phyloP scores from a whole-genome alignment of 1,284 basidiomycete species.

The Ceratobasidium sp. region DNA sequence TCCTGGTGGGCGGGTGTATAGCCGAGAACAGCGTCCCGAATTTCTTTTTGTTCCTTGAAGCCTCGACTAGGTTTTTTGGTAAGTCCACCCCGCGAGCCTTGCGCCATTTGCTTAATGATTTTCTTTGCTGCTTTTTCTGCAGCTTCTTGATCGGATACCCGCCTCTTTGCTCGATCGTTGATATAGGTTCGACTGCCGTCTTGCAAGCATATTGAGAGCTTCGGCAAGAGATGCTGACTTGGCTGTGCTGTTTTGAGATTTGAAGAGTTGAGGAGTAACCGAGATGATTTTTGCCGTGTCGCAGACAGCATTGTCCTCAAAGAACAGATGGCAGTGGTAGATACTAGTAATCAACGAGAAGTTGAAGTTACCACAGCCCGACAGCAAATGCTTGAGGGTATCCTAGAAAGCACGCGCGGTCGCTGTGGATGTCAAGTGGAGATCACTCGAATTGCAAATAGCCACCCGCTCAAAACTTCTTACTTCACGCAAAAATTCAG shows the following conservation, averaged over 20 bases:
- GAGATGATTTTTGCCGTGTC: not conserved
- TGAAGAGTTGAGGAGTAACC: not conserved
- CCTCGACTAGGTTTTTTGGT: conserved; percentile 22
- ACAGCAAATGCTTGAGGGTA: no score
- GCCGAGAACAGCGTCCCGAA: not conserved
- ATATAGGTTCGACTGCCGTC: not conserved
- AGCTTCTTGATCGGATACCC: not conserved
- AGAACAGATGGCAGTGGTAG: not conserved
- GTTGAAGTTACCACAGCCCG: not conserved
- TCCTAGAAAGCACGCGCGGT: no score
- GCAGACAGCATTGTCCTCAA: not conserved
- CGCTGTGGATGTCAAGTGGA: no score
- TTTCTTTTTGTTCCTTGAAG: not conserved
- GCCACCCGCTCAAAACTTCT: not conserved
- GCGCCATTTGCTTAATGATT: conserved; percentile 1
- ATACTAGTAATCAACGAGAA: not conserved
- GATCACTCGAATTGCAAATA: not conserved
- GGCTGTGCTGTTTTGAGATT: not conserved
- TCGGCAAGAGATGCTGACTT: not conserved
- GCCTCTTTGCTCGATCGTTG: not conserved
- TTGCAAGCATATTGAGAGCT: not conserved
- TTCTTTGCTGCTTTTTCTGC: conserved; percentile 8
- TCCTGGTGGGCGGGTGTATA: not conserved
- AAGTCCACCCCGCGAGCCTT: not conserved
- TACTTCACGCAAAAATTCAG: not conserved